A percentile compares a stretch with the other conserved stretches of the same genome.
These are phyloP conservation scores for Leonotis leonurus DNA, from an alignment of 257 asterid genomes.

Conservation along the genomic window DNA sequence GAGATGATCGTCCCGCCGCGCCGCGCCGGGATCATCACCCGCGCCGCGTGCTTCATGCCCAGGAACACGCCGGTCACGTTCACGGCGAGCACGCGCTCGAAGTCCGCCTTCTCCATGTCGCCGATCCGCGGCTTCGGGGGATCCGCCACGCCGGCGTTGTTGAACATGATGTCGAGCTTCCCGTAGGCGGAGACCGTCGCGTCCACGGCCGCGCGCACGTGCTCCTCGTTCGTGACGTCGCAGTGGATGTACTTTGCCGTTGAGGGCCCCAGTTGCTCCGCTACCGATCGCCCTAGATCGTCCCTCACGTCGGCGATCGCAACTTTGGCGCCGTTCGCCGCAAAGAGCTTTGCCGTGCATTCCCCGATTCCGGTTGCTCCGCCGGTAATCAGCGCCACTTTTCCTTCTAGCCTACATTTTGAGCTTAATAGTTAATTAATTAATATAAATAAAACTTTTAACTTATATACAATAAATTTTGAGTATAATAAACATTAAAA, in stretches of 20 bases:
- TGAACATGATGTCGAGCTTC: constrained; percentile 53
- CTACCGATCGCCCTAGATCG: constrained; percentile 28
- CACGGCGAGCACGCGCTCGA: constrained; percentile 33
- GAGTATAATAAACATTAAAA: no score
- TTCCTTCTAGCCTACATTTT: constrained; percentile 62
- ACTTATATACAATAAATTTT: no score
- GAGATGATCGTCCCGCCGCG: constrained; percentile 44
- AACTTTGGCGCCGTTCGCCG: constrained; percentile 54
- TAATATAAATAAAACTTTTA: no score
- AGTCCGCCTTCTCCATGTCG: constrained; percentile 21
- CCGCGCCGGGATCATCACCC: constrained; percentile 39
- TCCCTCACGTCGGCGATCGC: constrained; percentile 48
- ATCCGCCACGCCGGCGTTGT: constrained; percentile 46
- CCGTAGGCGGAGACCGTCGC: constrained; percentile 30
- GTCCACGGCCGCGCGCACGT: constrained; percentile 35
- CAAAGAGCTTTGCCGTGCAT: constrained; percentile 39
- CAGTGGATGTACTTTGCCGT: constrained; percentile 38
- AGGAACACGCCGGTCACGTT: constrained; percentile 46
- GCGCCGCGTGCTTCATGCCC: constrained; percentile 51
- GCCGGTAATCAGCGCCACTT: constrained; percentile 55
- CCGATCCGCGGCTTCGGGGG: constrained; percentile 18
- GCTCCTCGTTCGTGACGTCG: constrained; percentile 45
- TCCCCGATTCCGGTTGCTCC: constrained; percentile 64
- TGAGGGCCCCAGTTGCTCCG: constrained; percentile 21
- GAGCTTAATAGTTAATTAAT: no score